Evolutionary conservation across 768 basidiomycete genomes (phyloP).

Genomic region (Rubroboletus pulcherrimus): DNA sequence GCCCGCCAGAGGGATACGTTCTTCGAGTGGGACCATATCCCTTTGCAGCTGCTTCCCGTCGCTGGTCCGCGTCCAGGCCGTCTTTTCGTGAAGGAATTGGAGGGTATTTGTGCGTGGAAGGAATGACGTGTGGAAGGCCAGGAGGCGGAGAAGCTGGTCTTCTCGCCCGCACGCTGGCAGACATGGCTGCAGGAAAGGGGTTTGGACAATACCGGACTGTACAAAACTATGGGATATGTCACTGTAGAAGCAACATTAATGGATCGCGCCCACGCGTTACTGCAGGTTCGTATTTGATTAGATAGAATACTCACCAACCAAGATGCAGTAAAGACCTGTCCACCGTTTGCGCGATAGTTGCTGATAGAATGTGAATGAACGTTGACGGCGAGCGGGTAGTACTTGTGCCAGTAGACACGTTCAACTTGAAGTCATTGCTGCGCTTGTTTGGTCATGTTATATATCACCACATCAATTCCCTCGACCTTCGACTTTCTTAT

Average conservation of each 20-base stretch:
- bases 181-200: conserved; percentile 28
- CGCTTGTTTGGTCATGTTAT: conserved; percentile 21
- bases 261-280: not conserved
- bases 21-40: conserved; percentile 53
- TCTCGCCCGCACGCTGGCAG: conserved; percentile 56
- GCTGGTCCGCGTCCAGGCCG: conserved; percentile 70
- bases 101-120: conserved; percentile 53
- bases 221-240: conserved; percentile 12
- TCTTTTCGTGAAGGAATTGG: conserved; percentile 49
- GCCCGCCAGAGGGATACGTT: conserved; percentile 52
- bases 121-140: conserved; percentile 35
- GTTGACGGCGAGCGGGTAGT: not conserved
- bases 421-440: not conserved
- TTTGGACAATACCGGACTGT: conserved; percentile 21
- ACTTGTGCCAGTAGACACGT: not conserved
- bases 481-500: too few species aligned
- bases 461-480: not conserved
- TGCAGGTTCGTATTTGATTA: too few species aligned
- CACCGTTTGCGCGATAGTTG: not conserved
- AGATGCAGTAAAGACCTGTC: not conserved
- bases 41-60: conserved; percentile 65
- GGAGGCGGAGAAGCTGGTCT: conserved; percentile 67
- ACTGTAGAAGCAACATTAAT: not conserved
- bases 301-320: not conserved
- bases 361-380: not conserved